These are phyloP conservation scores for Rubus parviflorus DNA, from an alignment of 306 rosid genomes.

Conservation along the genomic window DNA sequence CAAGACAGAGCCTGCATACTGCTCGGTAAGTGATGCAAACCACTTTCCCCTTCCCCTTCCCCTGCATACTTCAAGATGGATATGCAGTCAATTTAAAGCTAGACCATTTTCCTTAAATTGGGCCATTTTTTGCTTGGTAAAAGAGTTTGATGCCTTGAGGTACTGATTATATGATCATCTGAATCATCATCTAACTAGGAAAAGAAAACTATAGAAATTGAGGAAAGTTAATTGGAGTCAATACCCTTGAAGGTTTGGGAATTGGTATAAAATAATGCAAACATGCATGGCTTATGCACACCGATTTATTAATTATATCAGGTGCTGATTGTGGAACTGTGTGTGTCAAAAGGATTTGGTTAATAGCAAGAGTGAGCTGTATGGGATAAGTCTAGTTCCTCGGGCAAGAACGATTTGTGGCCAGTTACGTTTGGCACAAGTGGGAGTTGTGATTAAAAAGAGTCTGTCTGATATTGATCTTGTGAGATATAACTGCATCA, in stretches of 20 bases:
- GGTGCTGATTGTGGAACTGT: not conserved
- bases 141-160: not conserved
- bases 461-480: not conserved
- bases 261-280: not conserved
- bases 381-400: not conserved
- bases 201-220: not conserved
- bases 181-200: not conserved
- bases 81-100: not conserved
- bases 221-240: not conserved
- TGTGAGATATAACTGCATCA: slow-evolving; percentile 13
- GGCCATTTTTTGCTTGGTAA: not conserved
- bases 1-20: slow-evolving; percentile 64
- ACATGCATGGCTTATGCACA: not conserved
- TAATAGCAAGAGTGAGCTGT: not conserved
- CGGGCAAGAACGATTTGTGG: not conserved
- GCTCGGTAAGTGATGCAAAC: slow-evolving; percentile 50
- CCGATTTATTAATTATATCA: not conserved
- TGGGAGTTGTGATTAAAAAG: not conserved
- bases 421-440: not conserved
- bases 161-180: not conserved
- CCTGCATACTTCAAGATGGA: too few relatives aligned
- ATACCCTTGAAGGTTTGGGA: not conserved
- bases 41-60: slow-evolving; percentile 5
- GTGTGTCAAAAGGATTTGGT: not conserved
- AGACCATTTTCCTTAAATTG: not conserved